Evolutionary conservation across 1,139 yeast species (phyloP).

Genomic region (Casaregolazyma lundiana): DNA sequence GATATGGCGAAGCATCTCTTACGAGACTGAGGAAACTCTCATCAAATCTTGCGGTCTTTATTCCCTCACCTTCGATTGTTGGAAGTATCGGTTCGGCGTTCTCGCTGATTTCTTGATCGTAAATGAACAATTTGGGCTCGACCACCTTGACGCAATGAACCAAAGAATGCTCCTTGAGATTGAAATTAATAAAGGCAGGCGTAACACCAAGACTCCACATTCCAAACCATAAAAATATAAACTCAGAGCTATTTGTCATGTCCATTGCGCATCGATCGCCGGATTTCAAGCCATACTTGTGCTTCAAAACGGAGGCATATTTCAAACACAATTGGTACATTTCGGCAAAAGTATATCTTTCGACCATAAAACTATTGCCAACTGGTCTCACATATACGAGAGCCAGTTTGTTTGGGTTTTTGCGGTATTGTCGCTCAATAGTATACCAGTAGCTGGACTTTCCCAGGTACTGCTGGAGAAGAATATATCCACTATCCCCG

Average conservation of each 20-base stretch:
- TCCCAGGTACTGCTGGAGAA: constrained; percentile 33
- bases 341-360: constrained; percentile 63
- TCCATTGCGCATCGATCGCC: constrained; percentile 73
- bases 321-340: constrained; percentile 60
- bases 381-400: constrained; percentile 60
- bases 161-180: constrained; percentile 66
- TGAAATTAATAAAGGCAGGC: constrained; percentile 85
- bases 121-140: constrained; percentile 58
- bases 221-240: constrained; percentile 75
- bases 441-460: constrained; percentile 63
- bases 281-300: constrained; percentile 59
- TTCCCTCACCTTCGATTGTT: constrained; percentile 61
- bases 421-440: constrained; percentile 50
- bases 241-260: constrained; percentile 79
- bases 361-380: constrained; percentile 51
- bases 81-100: constrained; percentile 36
- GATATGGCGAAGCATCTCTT: constrained; percentile 43
- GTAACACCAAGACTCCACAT: constrained; percentile 88
- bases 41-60: constrained; percentile 51
- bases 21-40: constrained; percentile 39
- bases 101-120: constrained; percentile 65
- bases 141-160: constrained; percentile 77
- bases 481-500: constrained; percentile 8
- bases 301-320: constrained; percentile 58
- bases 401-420: constrained; percentile 52